Percentiles rank a stretch among this genome's conserved stretches.
These are phyloP conservation scores for Encephalitozoon hellem DNA, from an alignment of 371 early-diverging fungal genomes.

Conservation along the genomic window DNA sequence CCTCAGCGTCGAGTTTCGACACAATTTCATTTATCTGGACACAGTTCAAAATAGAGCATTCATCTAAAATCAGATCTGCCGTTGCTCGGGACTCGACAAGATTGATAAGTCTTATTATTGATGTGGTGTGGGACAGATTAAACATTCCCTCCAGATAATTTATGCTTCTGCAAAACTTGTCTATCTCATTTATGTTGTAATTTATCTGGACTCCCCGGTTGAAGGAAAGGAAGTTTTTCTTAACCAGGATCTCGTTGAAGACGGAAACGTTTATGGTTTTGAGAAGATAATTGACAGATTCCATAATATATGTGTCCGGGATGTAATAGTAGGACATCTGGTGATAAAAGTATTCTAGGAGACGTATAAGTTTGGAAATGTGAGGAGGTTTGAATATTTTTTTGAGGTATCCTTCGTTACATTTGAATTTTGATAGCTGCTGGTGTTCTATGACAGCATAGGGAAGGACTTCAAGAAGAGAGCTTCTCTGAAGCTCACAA, in stretches of 20 bases:
- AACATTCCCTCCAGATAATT: constrained; percentile 25
- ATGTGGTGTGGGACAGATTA: constrained; percentile 19
- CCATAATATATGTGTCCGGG: constrained; percentile 28
- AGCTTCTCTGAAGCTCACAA: neutral
- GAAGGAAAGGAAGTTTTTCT: constrained; percentile 38
- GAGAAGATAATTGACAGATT: constrained; percentile 26
- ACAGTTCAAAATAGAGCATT: constrained; percentile 17
- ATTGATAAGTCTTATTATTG: constrained; percentile 37
- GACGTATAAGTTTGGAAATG: constrained; percentile 21
- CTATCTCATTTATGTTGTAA: constrained; percentile 48
- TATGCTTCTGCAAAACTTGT: constrained; percentile 37
- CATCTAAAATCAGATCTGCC: constrained; percentile 1
- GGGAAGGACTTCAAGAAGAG: constrained; percentile 21
- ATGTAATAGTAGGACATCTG: constrained; percentile 35
- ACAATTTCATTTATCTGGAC: constrained; percentile 25
- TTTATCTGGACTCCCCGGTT: constrained; percentile 49
- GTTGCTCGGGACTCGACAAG: neutral
- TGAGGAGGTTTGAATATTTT: constrained; percentile 26
- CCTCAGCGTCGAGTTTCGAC: constrained; percentile 3
- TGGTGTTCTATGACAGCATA: constrained; percentile 45
- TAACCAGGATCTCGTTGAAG: constrained; percentile 47
- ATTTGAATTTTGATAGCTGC: constrained; percentile 43
- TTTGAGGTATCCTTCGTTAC: constrained; percentile 29
- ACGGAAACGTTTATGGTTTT: constrained; percentile 20
- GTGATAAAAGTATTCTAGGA: constrained; percentile 35